phyloP scores from a whole-genome alignment of 1,284 basidiomycete genomes.

The Ganoderma leucocontextum region DNA sequence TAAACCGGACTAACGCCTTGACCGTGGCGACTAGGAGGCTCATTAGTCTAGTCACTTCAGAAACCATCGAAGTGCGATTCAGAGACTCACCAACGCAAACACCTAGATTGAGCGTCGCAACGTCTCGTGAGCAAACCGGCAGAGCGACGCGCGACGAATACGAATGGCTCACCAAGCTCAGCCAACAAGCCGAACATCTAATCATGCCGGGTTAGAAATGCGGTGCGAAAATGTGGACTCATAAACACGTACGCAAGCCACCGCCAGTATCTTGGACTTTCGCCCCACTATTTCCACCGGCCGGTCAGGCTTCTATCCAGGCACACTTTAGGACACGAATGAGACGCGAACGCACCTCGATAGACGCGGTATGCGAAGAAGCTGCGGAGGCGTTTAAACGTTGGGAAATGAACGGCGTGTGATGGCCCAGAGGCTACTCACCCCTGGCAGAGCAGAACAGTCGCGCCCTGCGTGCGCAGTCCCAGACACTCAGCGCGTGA shows the following conservation, averaged over 20 bases:
- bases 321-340: background rate
- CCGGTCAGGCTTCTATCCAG: background rate
- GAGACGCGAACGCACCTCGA: conserved; percentile 1
- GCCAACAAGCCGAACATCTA: conserved; percentile 1
- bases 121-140: no score
- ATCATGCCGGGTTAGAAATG: background rate
- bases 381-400: background rate
- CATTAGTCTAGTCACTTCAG: background rate
- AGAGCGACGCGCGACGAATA: no score
- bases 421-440: background rate
- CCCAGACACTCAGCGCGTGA: background rate
- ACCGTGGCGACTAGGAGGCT: background rate
- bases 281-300: background rate
- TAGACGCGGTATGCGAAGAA: conserved; percentile 3
- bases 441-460: conserved; percentile 1
- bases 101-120: background rate
- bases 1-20: background rate
- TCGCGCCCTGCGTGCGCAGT: conserved; percentile 1
- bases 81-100: background rate
- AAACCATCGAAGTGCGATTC: background rate
- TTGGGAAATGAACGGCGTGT: background rate
- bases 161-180: background rate
- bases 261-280: background rate
- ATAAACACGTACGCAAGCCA: background rate
- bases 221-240: background rate